phyloP scores from a whole-genome alignment of 345 rosid genomes.

The Turritis glabra region DNA sequence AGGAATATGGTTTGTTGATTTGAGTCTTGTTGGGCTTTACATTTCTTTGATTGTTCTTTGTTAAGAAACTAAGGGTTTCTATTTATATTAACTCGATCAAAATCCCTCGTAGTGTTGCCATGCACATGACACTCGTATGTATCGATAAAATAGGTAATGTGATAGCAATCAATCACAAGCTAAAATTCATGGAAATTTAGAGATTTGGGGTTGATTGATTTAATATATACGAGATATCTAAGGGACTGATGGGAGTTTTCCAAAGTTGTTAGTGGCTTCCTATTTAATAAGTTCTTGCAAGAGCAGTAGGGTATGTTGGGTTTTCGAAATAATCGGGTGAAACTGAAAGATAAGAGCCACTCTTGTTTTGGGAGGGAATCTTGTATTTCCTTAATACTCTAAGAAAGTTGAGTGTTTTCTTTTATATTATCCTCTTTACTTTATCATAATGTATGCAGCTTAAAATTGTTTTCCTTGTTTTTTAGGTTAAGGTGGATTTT shows the following conservation, averaged over 20 bases:
- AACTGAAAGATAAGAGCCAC: neutral
- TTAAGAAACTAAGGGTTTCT: neutral
- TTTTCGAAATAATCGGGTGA: neutral
- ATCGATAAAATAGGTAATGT: conserved; percentile 13
- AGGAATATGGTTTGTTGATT: conserved; percentile 19
- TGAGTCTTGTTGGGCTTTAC: conserved; percentile 14
- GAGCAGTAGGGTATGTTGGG: conserved; percentile 4
- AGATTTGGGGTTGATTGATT: neutral
- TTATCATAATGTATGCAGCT: neutral
- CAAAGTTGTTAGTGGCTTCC: conserved; percentile 8
- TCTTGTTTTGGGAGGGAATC: conserved; percentile 12
- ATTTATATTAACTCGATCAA: neutral
- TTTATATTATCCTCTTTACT: neutral
- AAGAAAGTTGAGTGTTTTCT: neutral
- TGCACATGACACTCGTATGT: conserved; percentile 12
- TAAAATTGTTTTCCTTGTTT: conserved; percentile 16
- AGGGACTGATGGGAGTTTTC: neutral
- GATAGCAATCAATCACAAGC: conserved; percentile 4
- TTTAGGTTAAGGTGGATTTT: conserved; percentile 95
- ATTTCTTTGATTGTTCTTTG: conserved; percentile 9
- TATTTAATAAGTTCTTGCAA: conserved; percentile 10
- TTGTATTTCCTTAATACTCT: neutral
- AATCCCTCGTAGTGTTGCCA: conserved; percentile 12
- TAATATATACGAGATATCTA: neutral
- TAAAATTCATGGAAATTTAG: neutral